Evolutionary conservation across 2,329 filamentous ascomycete species (phyloP), one percentile per base, ranked within the genome.

Genomic region (Exophiala mesophila): DNA sequence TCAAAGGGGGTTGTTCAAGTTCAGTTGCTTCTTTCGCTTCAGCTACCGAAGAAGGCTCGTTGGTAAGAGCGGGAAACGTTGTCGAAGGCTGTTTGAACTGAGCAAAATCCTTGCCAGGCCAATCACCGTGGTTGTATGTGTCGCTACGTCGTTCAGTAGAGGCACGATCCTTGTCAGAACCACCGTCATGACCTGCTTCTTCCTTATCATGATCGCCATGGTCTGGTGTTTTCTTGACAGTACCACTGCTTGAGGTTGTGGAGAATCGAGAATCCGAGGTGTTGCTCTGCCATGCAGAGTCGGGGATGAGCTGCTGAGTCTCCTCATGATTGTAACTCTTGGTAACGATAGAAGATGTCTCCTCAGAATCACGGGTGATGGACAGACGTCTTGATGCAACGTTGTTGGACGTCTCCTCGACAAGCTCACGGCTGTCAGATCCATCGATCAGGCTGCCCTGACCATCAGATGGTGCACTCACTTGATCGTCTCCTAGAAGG

Each of bases 21-120:
- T 6, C 7, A 12, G 23, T 26, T 26, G 6, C 23, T 7, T 12
- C 12, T 26, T 26, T 12, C 23, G 23, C 6, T 6, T 6, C 7
- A 26, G 23, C n/a, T n/a, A 5, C 12, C 1, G 34, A n/a, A 21
- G 36, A 24, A 16, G 7, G 30, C 9, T 36, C 28, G 24, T 34
- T 24, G 18, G 31, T 20, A 34, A 23, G 5, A 7, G 35, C n/a
- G 23, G 37, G 13, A 7, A 29, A 16, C 10, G 32, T 8, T n/a
- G 29, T 36, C 15, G 36, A 16, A 23, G 16, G 29, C 4, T 40
- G 3, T 4, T 42, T 47, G 38, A 51, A 40, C 7, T 33, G 21
- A 9, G 41, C 44, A 42, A 51, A 51, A 15, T 51, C 48, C 33
- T 51, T 47, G 30, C 41, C 35, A 26, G 44, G 48, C 48, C 48